Evolutionary conservation across 208 protist species (phyloP), one percentile per base, ranked within the genome.

Genomic region (Trypanosoma platydactyli): DNA sequence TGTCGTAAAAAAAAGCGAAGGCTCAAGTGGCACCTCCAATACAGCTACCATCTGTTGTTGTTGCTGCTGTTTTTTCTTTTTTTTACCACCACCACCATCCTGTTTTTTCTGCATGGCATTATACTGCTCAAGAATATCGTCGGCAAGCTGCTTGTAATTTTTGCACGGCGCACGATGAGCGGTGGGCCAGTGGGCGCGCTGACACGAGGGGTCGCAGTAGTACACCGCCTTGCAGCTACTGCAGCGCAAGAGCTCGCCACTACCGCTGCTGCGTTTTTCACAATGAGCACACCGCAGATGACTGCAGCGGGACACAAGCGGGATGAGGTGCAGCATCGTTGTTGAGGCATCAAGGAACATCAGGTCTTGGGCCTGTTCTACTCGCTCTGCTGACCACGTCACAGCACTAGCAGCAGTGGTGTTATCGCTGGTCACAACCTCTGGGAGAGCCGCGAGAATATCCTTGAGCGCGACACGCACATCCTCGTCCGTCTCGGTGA

Each of bases 261-360:
- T 38, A 24, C 30, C 16, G 29, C 30, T 22, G 29, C 42, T n/a
- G 44, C 27, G 30, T 50, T 77, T 79, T 45, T 75, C 67, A 56
- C 88, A 94, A 58, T 83, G 46, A 13, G 76, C 79, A 59, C 88
- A 94, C 27, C 70, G 55, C 24, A 79, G 40, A 57, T 80, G 73
- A 73, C 62, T 69, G 70, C 74, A 58, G 46, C 83, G 81, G n/a
- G 71, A 73, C 16, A 94, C 88, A 50, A 68, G 62, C 1, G 88
- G 88, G 48, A 88, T 86, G 18, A 88, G 68, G 54, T 91, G 81
- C 46, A 89, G 52, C 77, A 91, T 75, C 24, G 82, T 70, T 25
- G 82, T 89, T 20, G 84, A 91, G 18, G 88, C 84, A 48, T 94
- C 88, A 18, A 94, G 68, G 60, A 94, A 94, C 84, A 94, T 88